Percentiles rank a stretch among this genome's conserved stretches.
Conservation (phyloP, 169 alveolate genomes). For the Babesia gibsoni region DNA sequence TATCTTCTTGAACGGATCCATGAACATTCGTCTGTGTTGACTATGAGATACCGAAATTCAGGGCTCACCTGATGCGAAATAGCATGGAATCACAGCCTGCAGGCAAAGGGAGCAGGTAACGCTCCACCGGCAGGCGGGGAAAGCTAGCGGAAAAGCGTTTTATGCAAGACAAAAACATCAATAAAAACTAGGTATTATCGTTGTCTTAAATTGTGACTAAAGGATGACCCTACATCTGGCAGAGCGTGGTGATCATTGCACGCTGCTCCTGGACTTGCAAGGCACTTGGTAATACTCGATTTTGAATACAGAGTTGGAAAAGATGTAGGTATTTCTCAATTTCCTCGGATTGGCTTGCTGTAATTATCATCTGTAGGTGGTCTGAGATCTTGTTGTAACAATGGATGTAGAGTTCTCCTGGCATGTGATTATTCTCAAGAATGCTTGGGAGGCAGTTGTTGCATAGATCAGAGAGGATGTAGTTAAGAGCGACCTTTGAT, state of each 20-base stretch:
- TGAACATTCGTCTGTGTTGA: constrained; percentile 14
- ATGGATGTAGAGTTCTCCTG: constrained; percentile 69
- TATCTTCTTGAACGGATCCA: constrained; percentile 47
- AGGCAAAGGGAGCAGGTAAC: constrained; percentile 52
- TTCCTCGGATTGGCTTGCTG: constrained; percentile 69
- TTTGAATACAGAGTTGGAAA: constrained; percentile 64
- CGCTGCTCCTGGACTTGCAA: constrained; percentile 70
- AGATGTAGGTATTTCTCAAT: constrained; percentile 63
- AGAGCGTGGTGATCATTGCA: constrained; percentile 67
- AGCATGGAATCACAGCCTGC: background rate
- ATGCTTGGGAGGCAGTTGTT: constrained; percentile 68
- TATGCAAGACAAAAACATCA: constrained; percentile 12
- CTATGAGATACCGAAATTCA: background rate
- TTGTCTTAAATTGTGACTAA: background rate
- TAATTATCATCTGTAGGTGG: constrained; percentile 65
- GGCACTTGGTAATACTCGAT: constrained; percentile 68
- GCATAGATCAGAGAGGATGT: constrained; percentile 65
- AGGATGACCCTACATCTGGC: constrained; percentile 57
- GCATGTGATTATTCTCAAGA: constrained; percentile 67
- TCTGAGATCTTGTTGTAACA: constrained; percentile 68
- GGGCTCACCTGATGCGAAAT: background rate
- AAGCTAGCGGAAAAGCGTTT: constrained; percentile 9
- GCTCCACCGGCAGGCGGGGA: constrained; percentile 20
- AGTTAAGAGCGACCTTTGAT: constrained; percentile 65
- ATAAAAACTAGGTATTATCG: background rate